Percentiles rank a stretch among this genome's conserved stretches.
phyloP scores from a whole-genome alignment of 1,284 basidiomycete species.

The Apiotrichum porosum region DNA sequence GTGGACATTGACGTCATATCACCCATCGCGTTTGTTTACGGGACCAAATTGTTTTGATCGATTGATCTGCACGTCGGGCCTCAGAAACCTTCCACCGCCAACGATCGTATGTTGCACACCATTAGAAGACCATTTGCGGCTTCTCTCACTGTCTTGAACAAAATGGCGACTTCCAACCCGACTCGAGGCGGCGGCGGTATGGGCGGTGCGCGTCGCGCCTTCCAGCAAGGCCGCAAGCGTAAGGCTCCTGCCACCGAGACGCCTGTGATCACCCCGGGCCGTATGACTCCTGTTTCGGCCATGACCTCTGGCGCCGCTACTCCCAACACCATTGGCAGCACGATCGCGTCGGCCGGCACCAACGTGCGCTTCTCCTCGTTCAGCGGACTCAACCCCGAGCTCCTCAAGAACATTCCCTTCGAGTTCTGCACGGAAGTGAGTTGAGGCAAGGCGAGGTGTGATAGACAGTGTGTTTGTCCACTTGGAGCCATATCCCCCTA shows the following conservation, averaged over 20 bases:
- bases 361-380: constrained; percentile 23
- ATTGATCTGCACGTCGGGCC: too few species aligned
- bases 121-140: too few species aligned
- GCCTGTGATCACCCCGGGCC: too few species aligned
- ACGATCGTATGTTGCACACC: too few species aligned
- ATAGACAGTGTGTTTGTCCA: too few species aligned
- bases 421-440: constrained; percentile 48
- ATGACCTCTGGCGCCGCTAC: constrained; percentile 11
- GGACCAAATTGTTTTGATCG: not conserved
- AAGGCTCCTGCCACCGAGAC: not conserved
- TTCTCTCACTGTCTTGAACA: too few species aligned
- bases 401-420: constrained; percentile 40
- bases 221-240: constrained; percentile 1
- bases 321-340: constrained; percentile 4
- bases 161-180: constrained; percentile 1
- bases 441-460: not conserved
- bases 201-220: constrained; percentile 1
- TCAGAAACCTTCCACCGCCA: too few species aligned
- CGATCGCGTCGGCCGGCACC: constrained; percentile 8
- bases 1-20: too few species aligned
- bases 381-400: constrained; percentile 15
- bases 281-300: constrained; percentile 1
- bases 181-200: not conserved
- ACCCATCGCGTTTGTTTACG: not conserved
- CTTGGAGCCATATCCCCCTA: too few species aligned